Conservation (phyloP, 2,329 filamentous ascomycete genomes). For the Sarocladiaceae sp. region DNA sequence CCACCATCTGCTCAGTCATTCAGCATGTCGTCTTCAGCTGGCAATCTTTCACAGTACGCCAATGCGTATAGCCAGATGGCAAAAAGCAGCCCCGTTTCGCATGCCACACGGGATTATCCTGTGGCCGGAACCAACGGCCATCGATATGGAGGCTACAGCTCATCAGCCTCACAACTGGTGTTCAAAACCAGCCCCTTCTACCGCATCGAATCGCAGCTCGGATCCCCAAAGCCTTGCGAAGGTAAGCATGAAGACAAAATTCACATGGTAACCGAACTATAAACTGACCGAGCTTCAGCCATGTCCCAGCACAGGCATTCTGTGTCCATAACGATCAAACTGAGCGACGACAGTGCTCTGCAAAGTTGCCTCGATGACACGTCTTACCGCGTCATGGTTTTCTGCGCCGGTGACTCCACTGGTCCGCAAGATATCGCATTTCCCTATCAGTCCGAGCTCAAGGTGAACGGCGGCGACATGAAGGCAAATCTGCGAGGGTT, state of each 20-base stretch:
- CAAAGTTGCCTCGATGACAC: conserved; percentile 52
- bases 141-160: conserved; percentile 1
- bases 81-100: conserved; percentile 1
- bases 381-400: conserved; percentile 71
- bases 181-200: conserved; percentile 83
- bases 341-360: conserved; percentile 46
- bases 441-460: conserved; percentile 86
- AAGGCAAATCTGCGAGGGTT: conserved; percentile 90
- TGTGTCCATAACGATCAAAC: conserved; percentile 25
- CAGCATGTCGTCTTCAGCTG: neutral
- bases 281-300: conserved; percentile 36
- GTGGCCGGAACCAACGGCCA: neutral
- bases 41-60: neutral
- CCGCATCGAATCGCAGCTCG: conserved; percentile 58
- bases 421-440: conserved; percentile 75
- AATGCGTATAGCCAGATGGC: conserved; percentile 2
- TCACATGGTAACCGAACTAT: neutral
- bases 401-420: conserved; percentile 63
- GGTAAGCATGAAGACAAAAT: no score
- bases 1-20: neutral
- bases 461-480: conserved; percentile 80
- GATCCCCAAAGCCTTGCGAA: conserved; percentile 22
- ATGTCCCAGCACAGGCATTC: conserved; percentile 39
- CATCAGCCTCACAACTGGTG: conserved; percentile 12
- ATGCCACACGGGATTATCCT: neutral